A percentile compares a stretch with the other conserved stretches of the same genome.
Evolutionary conservation across 371 early-diverging fungal species (phyloP).

Genomic region (Mucor lusitanicus): DNA sequence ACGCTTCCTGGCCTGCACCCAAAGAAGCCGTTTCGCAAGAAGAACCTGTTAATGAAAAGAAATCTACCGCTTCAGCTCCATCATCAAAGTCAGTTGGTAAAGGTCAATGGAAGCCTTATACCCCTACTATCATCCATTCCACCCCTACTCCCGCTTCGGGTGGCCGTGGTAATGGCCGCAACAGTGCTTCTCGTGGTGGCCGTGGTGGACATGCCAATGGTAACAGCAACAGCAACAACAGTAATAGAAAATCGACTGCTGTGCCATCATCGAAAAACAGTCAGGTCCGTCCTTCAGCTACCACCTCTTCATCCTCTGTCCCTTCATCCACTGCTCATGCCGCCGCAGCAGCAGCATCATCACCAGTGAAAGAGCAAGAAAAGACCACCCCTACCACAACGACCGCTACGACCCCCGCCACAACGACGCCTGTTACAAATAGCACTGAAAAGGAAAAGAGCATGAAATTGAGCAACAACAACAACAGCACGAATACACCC

Average conservation of each 20-base stretch:
- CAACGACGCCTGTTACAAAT: background rate
- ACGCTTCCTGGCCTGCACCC: conserved; percentile 26
- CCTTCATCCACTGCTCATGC: background rate
- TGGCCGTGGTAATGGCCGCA: background rate
- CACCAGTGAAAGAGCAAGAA: background rate
- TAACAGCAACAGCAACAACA: background rate
- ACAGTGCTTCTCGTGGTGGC: background rate
- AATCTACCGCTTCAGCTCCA: background rate
- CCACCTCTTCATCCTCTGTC: background rate
- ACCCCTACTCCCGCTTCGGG: conserved; percentile 33
- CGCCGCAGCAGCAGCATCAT: background rate
- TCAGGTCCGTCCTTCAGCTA: background rate
- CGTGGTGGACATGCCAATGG: background rate
- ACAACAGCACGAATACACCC: background rate
- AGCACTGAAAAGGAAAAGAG: background rate
- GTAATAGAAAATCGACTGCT: background rate
- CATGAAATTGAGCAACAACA: background rate
- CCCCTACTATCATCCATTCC: conserved; percentile 59
- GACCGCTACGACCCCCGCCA: background rate
- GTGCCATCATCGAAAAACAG: background rate
- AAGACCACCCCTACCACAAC: background rate
- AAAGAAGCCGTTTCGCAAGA: conserved; percentile 21
- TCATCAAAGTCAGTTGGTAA: conserved; percentile 17
- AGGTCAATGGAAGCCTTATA: conserved; percentile 61
- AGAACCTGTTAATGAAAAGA: conserved; percentile 9